Evolutionary conservation across 306 rosid species (phyloP), one percentile per base, ranked within the genome.

Genomic region (Pterocarpus macrocarpus): DNA sequence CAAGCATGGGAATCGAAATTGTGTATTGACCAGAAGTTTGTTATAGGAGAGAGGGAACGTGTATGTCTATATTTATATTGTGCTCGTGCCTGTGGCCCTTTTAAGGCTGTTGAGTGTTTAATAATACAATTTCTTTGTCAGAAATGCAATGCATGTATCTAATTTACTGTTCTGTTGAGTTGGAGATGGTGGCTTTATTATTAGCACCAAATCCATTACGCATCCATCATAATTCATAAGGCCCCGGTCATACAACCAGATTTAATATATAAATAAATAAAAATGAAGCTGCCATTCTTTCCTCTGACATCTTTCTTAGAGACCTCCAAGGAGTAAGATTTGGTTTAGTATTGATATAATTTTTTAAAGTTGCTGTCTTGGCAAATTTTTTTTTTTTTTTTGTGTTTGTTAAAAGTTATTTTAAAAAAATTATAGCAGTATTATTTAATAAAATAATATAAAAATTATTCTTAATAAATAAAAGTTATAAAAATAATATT

Each of bases 61-160:
- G 53, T 1, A 9, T 11, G 13, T 47, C 53, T 47, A 2, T 9
- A 47, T 47, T 47, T 47, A 47, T 11, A 12, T 47, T 47, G 12
- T 47, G 9, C 53, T 15, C 2, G 59, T 53, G 4, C 39, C 7
- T 33, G 30, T 76, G 80, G 80, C 17, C 50, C 76, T 12, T 22
- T 6, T 36, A 50, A 4, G 5, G 34, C 43, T n/a, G 16, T 55
- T 55, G 35, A 11, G 10, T 57, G 61, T 77, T 30, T 14, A 66
- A 55, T 47, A 56, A 39, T 28, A 28, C 43, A 78, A 52, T 16
- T 56, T 43, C 35, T 28, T 64, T 56, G 64, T 66, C 69, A 45
- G 55, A 75, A 47, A 47, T 61, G 77, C 77, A 76, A 43, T 77
- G 78, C 75, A 70, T 82, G 64, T 16, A 77, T 77, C 77, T 39